Base-by-base conservation (phyloP, 176 grass and related monocot genomes). In the Oryza longistaminata region DNA sequence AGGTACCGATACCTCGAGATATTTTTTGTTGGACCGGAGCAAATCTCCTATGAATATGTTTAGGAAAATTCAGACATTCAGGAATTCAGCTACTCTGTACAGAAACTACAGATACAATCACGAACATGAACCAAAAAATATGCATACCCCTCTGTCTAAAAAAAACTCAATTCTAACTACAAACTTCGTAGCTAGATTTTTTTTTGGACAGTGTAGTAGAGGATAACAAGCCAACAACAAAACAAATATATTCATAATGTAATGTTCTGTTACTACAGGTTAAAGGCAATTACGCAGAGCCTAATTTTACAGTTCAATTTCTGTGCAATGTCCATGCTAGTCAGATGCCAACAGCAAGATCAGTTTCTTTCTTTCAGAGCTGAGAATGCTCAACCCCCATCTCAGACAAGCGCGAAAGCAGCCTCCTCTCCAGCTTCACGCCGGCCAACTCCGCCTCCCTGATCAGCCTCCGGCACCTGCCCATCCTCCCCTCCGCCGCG, bases 391-490 rank as follows among this genome's bases (percentile, higher is more conserved):
- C n/a, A 29, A 11, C 8, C 19, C 81, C 79, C 9, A 33, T 85
- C 52, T 86, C 75, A 29, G 82, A 81, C 29, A 94, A 70, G 50
- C 64, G 46, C 2, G 66, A 86, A 7, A 86, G 17, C 7, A 88
- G 85, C 70, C 81, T 87, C 27, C 60, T 83, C 81, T 95, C 88
- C 19, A 95, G 68, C 62, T 66, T 86, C 80, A 98, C 61, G 25
- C 93, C 93, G 1, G 29, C 75, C 5, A 79, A 83, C 45, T 93
- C 78, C 5, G 88, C 71, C 39, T 98, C 96, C 86, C 78, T 95
- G 27, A 87, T 70, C 25, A 98, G 73, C 75, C 90, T 87, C 60
- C 34, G 75, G 71, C 96, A 98, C 62, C 84, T 98, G 17, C 87
- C 87, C 81, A 73, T 21, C 84, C 91, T 90, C 22, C 93, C 91